These are phyloP conservation scores for Silene uniflora DNA, from an alignment of 148 eudicot genomes.

Conservation along the genomic window DNA sequence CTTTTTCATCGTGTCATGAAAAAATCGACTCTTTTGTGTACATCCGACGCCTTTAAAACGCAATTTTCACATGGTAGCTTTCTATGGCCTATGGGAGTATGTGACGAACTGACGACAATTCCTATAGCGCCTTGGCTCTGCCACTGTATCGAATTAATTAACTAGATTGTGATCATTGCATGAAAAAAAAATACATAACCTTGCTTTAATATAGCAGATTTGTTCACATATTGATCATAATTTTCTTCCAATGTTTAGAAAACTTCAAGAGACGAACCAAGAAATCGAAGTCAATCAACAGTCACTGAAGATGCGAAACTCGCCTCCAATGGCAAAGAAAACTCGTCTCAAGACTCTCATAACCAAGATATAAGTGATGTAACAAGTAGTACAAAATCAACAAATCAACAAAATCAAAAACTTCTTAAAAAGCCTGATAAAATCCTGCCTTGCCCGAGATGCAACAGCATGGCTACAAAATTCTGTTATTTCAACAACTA, in stretches of 20 bases:
- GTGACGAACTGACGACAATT: too few relatives aligned
- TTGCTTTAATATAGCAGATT: neutral
- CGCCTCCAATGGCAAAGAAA: neutral
- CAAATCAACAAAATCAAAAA: neutral
- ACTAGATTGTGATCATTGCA: neutral
- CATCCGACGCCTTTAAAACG: too few relatives aligned
- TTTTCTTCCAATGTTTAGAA: slow-evolving; percentile 3
- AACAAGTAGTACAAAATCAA: slow-evolving; percentile 5
- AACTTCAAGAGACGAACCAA: neutral
- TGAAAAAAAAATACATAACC: too few relatives aligned
- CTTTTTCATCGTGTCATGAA: too few relatives aligned
- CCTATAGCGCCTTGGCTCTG: too few relatives aligned
- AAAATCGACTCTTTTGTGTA: too few relatives aligned
- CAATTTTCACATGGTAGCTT: too few relatives aligned
- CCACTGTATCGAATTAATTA: too few relatives aligned
- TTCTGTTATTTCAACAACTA: slow-evolving; percentile 29
- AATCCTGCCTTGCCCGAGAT: slow-evolving; percentile 23
- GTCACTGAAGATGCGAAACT: neutral
- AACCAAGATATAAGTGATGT: neutral
- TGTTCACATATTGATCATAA: too few relatives aligned
- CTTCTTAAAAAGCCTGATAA: slow-evolving; percentile 6
- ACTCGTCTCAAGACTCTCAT: neutral
- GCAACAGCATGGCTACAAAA: slow-evolving; percentile 25
- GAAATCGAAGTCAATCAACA: neutral
- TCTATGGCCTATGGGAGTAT: too few relatives aligned